Percentiles rank a stretch among this genome's conserved stretches.
Evolutionary conservation across 2,329 filamentous ascomycete genomes (phyloP).

Genomic region (Aspergillus ochraceoroseus): DNA sequence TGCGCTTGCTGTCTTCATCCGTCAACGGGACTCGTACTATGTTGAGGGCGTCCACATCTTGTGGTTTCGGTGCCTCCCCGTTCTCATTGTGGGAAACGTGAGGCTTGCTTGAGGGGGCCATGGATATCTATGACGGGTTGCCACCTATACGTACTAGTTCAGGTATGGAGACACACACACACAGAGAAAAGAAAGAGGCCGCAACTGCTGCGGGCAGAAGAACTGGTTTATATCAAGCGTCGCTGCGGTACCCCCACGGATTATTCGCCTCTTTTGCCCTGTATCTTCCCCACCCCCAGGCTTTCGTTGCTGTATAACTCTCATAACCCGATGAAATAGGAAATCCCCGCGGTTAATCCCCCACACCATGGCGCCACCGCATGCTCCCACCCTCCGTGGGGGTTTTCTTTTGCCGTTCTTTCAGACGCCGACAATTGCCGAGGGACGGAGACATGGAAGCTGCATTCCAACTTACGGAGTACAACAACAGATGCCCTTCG

Average conservation of each 20-base stretch:
- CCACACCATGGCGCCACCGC: neutral
- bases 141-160: neutral
- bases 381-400: neutral
- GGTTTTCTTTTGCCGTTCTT: too few relatives aligned
- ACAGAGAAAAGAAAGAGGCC: neutral
- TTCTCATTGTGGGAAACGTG: conserved; percentile 21
- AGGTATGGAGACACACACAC: too few relatives aligned
- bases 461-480: too few relatives aligned
- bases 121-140: too few relatives aligned
- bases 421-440: too few relatives aligned
- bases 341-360: conserved; percentile 3
- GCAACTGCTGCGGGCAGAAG: too few relatives aligned
- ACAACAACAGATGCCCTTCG: too few relatives aligned
- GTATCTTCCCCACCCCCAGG: too few relatives aligned
- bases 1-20: conserved; percentile 48
- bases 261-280: too few relatives aligned
- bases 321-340: neutral
- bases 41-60: conserved; percentile 15
- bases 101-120: conserved; percentile 12
- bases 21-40: conserved; percentile 28
- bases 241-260: too few relatives aligned
- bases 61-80: conserved; percentile 12
- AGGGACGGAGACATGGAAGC: too few relatives aligned
- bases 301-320: neutral
- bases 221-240: too few relatives aligned